Percentiles rank a stretch among this genome's conserved stretches.
Evolutionary conservation across 2,329 filamentous ascomycete species (phyloP).

Genomic region (Aspergillus sp.): DNA sequence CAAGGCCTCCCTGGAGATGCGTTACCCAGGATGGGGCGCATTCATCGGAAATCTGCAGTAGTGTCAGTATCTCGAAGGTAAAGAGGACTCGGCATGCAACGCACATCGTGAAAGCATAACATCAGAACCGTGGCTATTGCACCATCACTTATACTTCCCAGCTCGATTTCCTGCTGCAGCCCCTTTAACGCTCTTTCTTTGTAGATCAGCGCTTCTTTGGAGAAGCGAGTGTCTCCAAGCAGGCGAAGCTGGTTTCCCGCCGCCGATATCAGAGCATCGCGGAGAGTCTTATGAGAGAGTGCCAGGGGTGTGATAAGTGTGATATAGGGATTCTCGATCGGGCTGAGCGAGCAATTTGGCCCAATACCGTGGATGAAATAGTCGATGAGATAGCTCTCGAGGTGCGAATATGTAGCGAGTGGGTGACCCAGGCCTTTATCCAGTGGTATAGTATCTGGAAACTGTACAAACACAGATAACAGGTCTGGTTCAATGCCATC

Average conservation of each 20-base stretch:
- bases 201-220: slow-evolving; percentile 26
- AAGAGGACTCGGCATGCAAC: background rate
- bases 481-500: background rate
- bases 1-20: slow-evolving; percentile 32
- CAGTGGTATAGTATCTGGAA: background rate
- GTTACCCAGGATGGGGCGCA: slow-evolving; percentile 35
- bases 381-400: slow-evolving; percentile 25
- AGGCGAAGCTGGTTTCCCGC: slow-evolving; percentile 33
- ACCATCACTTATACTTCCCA: slow-evolving; percentile 21
- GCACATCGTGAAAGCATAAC: slow-evolving; percentile 37
- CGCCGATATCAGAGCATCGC: slow-evolving; percentile 30
- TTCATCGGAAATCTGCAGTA: slow-evolving; percentile 31
- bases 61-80: background rate
- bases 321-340: slow-evolving; percentile 32
- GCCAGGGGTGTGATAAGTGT: slow-evolving; percentile 27
- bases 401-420: slow-evolving; percentile 12
- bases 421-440: slow-evolving; percentile 13
- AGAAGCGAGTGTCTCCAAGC: slow-evolving; percentile 26
- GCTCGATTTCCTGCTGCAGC: slow-evolving; percentile 24
- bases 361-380: slow-evolving; percentile 34
- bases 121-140: slow-evolving; percentile 34
- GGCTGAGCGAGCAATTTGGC: slow-evolving; percentile 33
- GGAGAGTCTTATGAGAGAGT: slow-evolving; percentile 25
- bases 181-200: slow-evolving; percentile 29
- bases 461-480: background rate